A percentile compares a stretch with the other conserved stretches of the same genome.
Conservation (phyloP, 139 green algal genomes). For the Picochlorum sp. region DNA sequence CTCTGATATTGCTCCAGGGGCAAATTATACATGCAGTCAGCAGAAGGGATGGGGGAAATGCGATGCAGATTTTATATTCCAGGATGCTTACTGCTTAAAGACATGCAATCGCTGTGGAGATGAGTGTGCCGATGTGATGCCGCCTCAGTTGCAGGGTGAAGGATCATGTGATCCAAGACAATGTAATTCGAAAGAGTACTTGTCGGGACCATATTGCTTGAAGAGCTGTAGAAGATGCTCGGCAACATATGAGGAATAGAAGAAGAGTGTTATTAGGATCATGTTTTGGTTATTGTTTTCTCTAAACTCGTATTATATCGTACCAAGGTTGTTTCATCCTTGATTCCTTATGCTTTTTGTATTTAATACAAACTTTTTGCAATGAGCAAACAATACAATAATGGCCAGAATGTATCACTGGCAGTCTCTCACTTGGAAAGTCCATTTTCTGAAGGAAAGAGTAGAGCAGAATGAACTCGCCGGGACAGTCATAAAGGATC, state of each 20-base stretch:
- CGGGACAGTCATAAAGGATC: too few species aligned
- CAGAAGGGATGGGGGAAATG: slow-evolving; percentile 18
- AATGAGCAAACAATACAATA: too few species aligned
- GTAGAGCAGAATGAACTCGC: too few species aligned
- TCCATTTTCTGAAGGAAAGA: too few species aligned
- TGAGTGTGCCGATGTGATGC: background rate
- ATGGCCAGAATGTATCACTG: too few species aligned
- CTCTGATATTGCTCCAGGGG: slow-evolving; percentile 12
- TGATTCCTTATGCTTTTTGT: too few species aligned
- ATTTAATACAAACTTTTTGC: too few species aligned
- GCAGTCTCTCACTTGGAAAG: too few species aligned
- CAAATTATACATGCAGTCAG: slow-evolving; percentile 7
- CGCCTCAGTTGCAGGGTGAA: background rate
- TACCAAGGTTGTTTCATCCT: too few species aligned
- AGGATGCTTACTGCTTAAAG: slow-evolving; percentile 11
- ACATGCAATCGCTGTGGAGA: slow-evolving; percentile 19
- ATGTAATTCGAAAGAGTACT: background rate
- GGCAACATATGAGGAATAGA: background rate
- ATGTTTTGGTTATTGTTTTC: too few species aligned
- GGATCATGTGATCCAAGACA: background rate
- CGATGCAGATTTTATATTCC: slow-evolving; percentile 11
- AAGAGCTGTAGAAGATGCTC: slow-evolving; percentile 14
- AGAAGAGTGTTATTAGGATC: too few species aligned
- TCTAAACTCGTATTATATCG: too few species aligned
- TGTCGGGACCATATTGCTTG: slow-evolving; percentile 8